A percentile compares a stretch with the other conserved stretches of the same genome.
Conservation (phyloP, 441 rosid species). For the Rhodomyrtus psidioides region DNA sequence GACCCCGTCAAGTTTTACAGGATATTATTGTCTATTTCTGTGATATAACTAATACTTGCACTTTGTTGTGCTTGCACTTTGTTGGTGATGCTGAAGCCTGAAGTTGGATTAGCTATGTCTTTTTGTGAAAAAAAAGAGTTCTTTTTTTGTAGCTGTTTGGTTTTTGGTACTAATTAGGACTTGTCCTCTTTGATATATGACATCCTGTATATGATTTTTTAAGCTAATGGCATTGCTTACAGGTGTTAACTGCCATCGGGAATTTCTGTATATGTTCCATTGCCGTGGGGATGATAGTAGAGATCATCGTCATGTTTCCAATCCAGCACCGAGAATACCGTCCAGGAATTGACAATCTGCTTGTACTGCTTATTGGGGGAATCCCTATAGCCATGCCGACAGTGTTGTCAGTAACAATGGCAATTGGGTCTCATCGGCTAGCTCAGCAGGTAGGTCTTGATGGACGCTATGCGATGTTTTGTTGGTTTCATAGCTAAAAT, state of each 20-base stretch:
- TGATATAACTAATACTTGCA: neutral
- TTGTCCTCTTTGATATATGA: neutral
- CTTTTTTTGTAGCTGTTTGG: neutral
- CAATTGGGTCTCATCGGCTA: slow-evolving; percentile 39
- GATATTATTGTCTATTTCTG: neutral
- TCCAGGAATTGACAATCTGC: slow-evolving; percentile 40
- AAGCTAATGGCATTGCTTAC: neutral
- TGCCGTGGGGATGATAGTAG: slow-evolving; percentile 33
- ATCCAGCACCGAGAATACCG: slow-evolving; percentile 35
- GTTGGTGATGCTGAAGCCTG: neutral
- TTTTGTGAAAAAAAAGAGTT: neutral
- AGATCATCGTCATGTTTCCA: slow-evolving; percentile 40
- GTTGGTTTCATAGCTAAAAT: neutral
- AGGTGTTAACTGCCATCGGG: slow-evolving; percentile 47
- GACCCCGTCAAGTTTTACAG: neutral
- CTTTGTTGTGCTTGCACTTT: too few species aligned
- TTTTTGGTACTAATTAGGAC: neutral
- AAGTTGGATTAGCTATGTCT: neutral
- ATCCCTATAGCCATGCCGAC: slow-evolving; percentile 80
- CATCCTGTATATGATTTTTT: neutral
- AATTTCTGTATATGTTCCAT: slow-evolving; percentile 47
- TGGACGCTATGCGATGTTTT: neutral
- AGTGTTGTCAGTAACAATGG: slow-evolving; percentile 51
- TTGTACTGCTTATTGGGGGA: slow-evolving; percentile 70
- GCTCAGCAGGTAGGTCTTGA: slow-evolving; percentile 31